Conservation (phyloP, 306 rosid species). For the Elaeagnus macrophylla region DNA sequence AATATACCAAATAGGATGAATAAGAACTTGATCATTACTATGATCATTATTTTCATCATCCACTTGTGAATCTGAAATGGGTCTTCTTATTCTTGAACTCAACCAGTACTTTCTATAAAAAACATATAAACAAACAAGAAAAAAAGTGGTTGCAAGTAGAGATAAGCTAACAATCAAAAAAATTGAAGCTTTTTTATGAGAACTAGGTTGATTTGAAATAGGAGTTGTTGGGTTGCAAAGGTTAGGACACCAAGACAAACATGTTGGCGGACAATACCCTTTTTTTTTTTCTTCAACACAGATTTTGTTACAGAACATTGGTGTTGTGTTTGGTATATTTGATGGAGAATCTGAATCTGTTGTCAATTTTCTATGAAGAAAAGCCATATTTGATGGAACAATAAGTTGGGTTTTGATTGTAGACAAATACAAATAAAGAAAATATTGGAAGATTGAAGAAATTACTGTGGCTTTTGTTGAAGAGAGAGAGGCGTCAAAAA, state of each 20-base stretch:
- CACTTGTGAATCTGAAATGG: neutral
- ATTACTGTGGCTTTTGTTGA: too few species aligned
- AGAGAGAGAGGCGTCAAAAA: too few species aligned
- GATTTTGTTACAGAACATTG: neutral
- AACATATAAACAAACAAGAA: constrained; percentile 24
- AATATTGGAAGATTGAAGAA: too few species aligned
- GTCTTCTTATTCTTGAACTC: constrained; percentile 9
- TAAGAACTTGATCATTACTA: constrained; percentile 44
- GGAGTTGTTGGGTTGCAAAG: constrained; percentile 1
- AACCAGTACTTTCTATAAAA: constrained; percentile 25
- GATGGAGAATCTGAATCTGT: accelerated
- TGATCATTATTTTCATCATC: constrained; percentile 41
- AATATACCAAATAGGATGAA: constrained; percentile 79
- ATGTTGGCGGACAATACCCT: neutral
- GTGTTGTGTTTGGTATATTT: neutral
- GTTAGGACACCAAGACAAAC: neutral
- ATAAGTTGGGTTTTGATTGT: too few species aligned
- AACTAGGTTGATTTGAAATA: neutral
- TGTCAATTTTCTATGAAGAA: constrained; percentile 19
- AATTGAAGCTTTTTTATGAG: neutral
- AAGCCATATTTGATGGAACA: constrained; percentile 22
- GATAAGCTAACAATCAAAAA: constrained; percentile 14
- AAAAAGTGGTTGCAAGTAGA: constrained; percentile 25
- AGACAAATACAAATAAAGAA: too few species aligned
- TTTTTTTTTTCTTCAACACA: neutral